Evolutionary conservation across 2,329 filamentous ascomycete genomes (phyloP), one percentile per base, ranked within the genome.

Genomic region (Stachybotrys echinatus): DNA sequence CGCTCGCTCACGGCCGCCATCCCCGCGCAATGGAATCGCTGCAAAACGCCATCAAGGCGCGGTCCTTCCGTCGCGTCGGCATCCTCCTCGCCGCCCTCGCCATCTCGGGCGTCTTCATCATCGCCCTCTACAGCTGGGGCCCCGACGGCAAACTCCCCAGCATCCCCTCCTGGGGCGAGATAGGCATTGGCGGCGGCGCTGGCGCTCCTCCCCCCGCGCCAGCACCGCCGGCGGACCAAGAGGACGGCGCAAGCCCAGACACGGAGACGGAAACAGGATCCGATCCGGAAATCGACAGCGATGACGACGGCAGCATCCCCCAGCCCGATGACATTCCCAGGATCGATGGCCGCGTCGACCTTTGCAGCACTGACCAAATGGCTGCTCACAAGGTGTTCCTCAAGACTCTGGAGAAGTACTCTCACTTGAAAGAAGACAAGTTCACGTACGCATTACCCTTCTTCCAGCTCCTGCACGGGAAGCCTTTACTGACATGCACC

Each of bases 381-480:
- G 5, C 23, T 27, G 27, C 44, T 17, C 23, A 34, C 18, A 8
- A 20, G 17, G 27, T 20, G 4, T 34, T 34, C 17, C 17, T 31
- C 7, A 19, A 46, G 27, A 34, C 27, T 23, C 20, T 31, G 23
- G 44, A 23, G 22, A 74, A 70, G 12, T 70, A 74, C 69, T 71
- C 77, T 48, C 77, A 65, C 5, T 20, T 56, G 38, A 48, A 48
- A 12, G 58, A 54, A 12, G 60, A 62, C 52, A 61, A 59, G 55
- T 62, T 62, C 51, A 62, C 60, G 59, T 62, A 48, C 23, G 57
- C 55, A 14, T 34, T 17, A 37, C 12, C 23, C 8, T 27, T 22
- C n/a, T n/a, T n/a, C n/a, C 37, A 19, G 17, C 37, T n/a, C 37
- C 12, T 17, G 5, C 37, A n/a, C n/a, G n/a, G n/a, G n/a, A n/a